These are phyloP conservation scores for Trichoderma guizhouense DNA, from an alignment of 2,329 filamentous ascomycete species.

Conservation along the genomic window DNA sequence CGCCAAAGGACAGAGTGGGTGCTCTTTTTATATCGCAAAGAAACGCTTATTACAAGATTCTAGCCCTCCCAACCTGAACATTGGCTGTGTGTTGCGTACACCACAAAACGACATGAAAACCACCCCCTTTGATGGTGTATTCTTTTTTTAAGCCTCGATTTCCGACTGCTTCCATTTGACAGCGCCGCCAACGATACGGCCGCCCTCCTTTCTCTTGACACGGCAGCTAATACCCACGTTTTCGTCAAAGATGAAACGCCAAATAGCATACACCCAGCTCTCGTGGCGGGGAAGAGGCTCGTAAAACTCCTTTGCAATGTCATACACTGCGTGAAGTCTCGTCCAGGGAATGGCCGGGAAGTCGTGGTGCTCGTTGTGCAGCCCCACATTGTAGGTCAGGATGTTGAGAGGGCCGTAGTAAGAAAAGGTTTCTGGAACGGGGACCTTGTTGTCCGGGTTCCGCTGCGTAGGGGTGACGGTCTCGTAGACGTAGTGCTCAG, in stretches of 20 bases:
- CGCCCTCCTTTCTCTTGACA: constrained; percentile 85
- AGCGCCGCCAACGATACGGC: constrained; percentile 54
- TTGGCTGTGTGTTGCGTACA: background rate
- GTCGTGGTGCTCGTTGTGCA: constrained; percentile 99
- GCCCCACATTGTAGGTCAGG: constrained; percentile 92
- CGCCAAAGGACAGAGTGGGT: background rate
- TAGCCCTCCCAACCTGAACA: background rate
- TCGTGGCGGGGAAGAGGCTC: constrained; percentile 78
- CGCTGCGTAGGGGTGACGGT: constrained; percentile 54
- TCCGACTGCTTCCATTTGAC: constrained; percentile 64
- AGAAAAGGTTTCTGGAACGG: constrained; percentile 89
- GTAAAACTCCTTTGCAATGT: constrained; percentile 89
- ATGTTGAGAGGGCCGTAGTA: constrained; percentile 94
- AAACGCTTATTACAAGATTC: background rate
- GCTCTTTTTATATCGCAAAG: background rate
- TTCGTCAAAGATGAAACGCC: constrained; percentile 91
- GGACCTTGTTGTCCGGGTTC: constrained; percentile 57
- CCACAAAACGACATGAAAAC: background rate
- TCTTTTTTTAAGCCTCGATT: constrained; percentile 54
- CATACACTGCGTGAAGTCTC: constrained; percentile 69
- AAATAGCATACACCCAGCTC: constrained; percentile 91
- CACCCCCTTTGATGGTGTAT: background rate
- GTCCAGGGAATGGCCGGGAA: constrained; percentile 98
- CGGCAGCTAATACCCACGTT: constrained; percentile 87
- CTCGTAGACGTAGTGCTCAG: constrained; percentile 88